Base-by-base conservation (phyloP, 352 stramenopile genomes). In the Phytophthora sansomeana region DNA sequence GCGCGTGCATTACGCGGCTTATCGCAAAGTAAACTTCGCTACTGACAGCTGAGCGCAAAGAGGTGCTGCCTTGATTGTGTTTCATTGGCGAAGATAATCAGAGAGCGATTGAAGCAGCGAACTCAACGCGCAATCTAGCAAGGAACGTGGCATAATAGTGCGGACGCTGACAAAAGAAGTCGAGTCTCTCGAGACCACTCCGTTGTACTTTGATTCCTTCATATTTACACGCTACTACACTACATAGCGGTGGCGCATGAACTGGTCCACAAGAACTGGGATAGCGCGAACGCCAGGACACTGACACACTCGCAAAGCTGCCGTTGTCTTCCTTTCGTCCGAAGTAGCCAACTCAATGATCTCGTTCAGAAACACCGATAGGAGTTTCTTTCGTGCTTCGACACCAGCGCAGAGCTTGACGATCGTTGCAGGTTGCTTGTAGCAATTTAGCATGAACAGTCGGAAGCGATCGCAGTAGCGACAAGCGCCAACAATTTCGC, bases 381-480 rank as follows among this genome's bases (percentile, higher is more conserved):
- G 56, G 44, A 85, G 54, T 55, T 76, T 74, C 57, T 76, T 81
- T 48, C 80, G 69, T 6, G 75, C 35, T 47, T 75, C 67, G 24
- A 72, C 49, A 30, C 32, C n/a, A 44, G 48, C 10, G 41, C 50
- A 58, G 16, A 81, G 24, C 53, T 82, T 85, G 33, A 78, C 64
- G 28, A 83, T 9, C 16, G 64, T 21, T 17, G 58, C 56, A 2
- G 79, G 79, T 60, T 81, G 65, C 8, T 30, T 44, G 58, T 63
- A 67, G 29, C 54, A 71, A 49, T 57, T 61, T 26, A 65, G 19
- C 47, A 77, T n/a, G 49, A 67, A 74, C 14, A 51, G 13, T 16
- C 57, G 63, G 49, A 79, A 68, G 24, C 36, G 33, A 39, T 70
- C 58, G 39, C 71, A 79, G 49, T 72, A 76, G 19, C 36, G 36